Base-by-base conservation (phyloP, 306 rosid genomes). In the Inga laurina region DNA sequence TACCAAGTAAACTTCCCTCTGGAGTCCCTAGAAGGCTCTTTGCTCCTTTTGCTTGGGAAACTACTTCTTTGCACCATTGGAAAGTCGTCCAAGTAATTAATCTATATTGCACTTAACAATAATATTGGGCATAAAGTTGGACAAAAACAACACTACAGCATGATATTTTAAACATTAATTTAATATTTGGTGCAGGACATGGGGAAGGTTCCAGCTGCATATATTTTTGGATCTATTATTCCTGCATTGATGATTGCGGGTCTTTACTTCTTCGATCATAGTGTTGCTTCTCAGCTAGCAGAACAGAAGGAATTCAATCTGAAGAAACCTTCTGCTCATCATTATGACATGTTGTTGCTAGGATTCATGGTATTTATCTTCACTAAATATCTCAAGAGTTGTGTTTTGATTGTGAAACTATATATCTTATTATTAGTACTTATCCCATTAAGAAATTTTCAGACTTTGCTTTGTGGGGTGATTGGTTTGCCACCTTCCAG, bases 231-330 rank as follows among this genome's bases (percentile, higher is more conserved):
- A 8, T 96, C 98, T 34, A 74, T 92, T 62, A 70, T 95, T 80
- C 99, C 97, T 9, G 98, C 99, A 54, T 13, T 91, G 76, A 95
- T 95, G 99, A 84, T 93, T 45, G 93, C 99, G 0, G 99, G 95
- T 64, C 97, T 93, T 56, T 95, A 95, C 88, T 95, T 93, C 89
- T 95, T 95, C 48, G 97, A 95, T 78, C 98, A 93, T 14, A 86
- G 90, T 48, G 98, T 95, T n/a, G 98, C 98, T 76, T 90, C 97
- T 13, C 98, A 95, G 66, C 0, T 95, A 87, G 96, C 97, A 43
- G 97, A 95, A 49, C 98, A 91, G 82, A 91, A 93, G 85, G 99
- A 95, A 84, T 95, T 95, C 88, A 95, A 95, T 84, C 91, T 93
- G 7, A 90, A 85, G 90, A 95, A 92, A 43, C 96, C 96, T 84